Conservation (phyloP, 2,329 filamentous ascomycete genomes). For the Coleophoma cylindrospora region DNA sequence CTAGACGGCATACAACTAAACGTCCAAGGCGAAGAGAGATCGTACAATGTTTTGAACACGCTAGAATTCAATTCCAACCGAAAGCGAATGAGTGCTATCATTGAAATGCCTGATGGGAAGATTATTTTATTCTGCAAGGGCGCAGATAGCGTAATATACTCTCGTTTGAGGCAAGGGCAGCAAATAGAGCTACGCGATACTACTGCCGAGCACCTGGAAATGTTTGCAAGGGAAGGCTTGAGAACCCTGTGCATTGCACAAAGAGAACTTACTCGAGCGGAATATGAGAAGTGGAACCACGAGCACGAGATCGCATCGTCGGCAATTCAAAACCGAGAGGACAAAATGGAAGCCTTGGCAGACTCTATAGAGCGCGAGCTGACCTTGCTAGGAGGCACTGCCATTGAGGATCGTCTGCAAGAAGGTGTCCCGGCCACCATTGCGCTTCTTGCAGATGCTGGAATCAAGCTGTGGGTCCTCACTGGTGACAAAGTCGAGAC, state of each 20-base stretch:
- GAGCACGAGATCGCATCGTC: slow-evolving; percentile 84
- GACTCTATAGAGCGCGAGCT: slow-evolving; percentile 89
- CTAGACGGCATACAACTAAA: slow-evolving; percentile 81
- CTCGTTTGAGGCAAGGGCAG: slow-evolving; percentile 77
- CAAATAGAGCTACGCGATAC: slow-evolving; percentile 76
- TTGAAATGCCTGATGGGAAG: slow-evolving; percentile 85
- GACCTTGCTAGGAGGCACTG: slow-evolving; percentile 83
- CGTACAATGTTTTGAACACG: slow-evolving; percentile 86
- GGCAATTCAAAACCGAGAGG: slow-evolving; percentile 79
- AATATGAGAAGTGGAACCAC: slow-evolving; percentile 80
- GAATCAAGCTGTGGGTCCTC: slow-evolving; percentile 97
- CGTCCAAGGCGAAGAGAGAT: slow-evolving; percentile 76
- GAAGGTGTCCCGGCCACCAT: slow-evolving; percentile 97
- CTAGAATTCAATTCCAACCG: slow-evolving; percentile 96
- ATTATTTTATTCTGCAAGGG: slow-evolving; percentile 96
- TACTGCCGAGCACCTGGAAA: slow-evolving; percentile 91
- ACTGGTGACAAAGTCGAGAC: slow-evolving; percentile 99
- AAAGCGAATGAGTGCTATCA: slow-evolving; percentile 97
- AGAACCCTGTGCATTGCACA: slow-evolving; percentile 93
- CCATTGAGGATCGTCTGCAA: slow-evolving; percentile 94
- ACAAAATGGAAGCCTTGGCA: slow-evolving; percentile 85
- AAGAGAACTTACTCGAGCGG: slow-evolving; percentile 70
- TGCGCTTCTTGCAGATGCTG: slow-evolving; percentile 80
- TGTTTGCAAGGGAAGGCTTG: slow-evolving; percentile 93
- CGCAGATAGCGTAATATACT: slow-evolving; percentile 95